Conservation (phyloP, 2,329 filamentous ascomycete genomes). For the Colletotrichum echinochloae region DNA sequence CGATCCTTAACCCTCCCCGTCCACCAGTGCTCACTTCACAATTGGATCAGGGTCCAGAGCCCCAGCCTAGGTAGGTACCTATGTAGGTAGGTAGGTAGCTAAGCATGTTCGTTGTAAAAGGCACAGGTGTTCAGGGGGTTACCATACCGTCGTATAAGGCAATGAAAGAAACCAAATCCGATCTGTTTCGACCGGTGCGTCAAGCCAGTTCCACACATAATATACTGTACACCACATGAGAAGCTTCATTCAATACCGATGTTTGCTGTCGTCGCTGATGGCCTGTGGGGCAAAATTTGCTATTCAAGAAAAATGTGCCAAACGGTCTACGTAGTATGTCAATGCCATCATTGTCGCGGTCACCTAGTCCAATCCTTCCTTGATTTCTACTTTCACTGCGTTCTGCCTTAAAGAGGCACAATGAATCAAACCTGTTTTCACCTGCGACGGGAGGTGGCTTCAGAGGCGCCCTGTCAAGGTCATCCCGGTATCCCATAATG, state of each 20-base stretch:
- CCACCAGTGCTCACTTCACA: background rate
- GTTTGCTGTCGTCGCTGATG: background rate
- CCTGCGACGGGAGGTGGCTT: background rate
- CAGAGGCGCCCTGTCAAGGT: background rate
- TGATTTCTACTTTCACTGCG: background rate
- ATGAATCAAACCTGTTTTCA: slow-evolving; percentile 1
- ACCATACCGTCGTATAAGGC: background rate
- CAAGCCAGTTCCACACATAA: background rate
- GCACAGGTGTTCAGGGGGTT: background rate
- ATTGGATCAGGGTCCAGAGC: background rate
- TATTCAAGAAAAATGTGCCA: background rate
- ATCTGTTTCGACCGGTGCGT: background rate
- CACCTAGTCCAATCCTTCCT: background rate
- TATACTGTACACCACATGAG: too few species aligned
- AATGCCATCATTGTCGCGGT: background rate
- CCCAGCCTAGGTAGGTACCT: background rate
- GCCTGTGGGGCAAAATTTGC: background rate
- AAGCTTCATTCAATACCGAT: background rate
- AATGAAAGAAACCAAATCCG: background rate
- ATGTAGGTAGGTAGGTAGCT: background rate
- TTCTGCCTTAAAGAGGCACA: background rate
- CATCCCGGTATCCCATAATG: slow-evolving; percentile 8
- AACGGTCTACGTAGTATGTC: background rate
- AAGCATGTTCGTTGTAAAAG: background rate
- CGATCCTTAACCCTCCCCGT: background rate